Base-by-base conservation (phyloP, 768 basidiomycete genomes). In the Tylopilus sp. region DNA sequence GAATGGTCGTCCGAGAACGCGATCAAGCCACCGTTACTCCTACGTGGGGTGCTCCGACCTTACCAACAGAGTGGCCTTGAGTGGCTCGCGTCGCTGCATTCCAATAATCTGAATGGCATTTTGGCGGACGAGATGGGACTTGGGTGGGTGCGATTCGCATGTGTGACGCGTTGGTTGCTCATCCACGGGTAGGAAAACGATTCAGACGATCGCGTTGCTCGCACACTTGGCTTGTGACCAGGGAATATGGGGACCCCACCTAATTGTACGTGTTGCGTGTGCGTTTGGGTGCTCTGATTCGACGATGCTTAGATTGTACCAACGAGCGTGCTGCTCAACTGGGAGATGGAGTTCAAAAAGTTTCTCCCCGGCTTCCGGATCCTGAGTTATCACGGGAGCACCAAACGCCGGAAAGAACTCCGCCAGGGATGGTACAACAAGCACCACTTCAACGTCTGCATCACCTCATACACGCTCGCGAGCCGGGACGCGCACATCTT, bases 271-370 rank as follows among this genome's bases (percentile, higher is more conserved):
- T 57, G 7, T 47, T 28, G 3, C n/a, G 12, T 42, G 28, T n/a
- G 6, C 26, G 26, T 52, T 25, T 17, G 38, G 15, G 45, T 33
- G 36, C 43, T 48, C 38, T 33, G 4, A 28, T 40, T 30, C 55
- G 10, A 59, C 44, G 20, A 46, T 45, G 33, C 25, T 43, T 59
- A 85, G 83, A 83, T 95, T 60, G 89, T 85, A 50, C 97, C 97
- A 1, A 91, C 95, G 10, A 92, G 91, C 49, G 95, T 98, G 17
- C 75, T 98, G 39, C 74, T 95, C 49, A 97, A 97, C 67, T 98
- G 94, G 95, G 86, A 91, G 64, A 88, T 91, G 86, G 95, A 98
- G 65, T 97, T 97, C 74, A 90, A 92, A 66, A 95, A 94, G 66
- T 97, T 98, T 68, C 76, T 92, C 1, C 95, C 95, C 0, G 88